phyloP scores from a whole-genome alignment of 2,329 filamentous ascomycete genomes.

The Dryadomyces quercivorus region DNA sequence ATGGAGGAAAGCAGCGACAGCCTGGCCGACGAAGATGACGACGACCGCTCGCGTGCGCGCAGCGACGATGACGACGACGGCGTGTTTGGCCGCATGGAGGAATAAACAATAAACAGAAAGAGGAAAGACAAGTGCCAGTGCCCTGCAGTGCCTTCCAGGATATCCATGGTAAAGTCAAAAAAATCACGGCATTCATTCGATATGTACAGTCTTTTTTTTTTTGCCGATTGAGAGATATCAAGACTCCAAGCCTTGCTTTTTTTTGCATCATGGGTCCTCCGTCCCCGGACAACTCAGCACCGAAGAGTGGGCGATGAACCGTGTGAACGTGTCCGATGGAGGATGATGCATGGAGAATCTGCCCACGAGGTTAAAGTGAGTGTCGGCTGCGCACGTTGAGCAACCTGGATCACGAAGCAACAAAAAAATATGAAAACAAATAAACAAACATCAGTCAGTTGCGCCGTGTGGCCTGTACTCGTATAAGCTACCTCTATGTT shows the following conservation, averaged over 20 bases:
- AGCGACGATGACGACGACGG: conserved; percentile 89
- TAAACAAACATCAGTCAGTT: conserved; percentile 4
- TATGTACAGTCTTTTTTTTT: conserved; percentile 25
- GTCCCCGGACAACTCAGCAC: conserved; percentile 51
- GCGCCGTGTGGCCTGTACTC: too few species aligned
- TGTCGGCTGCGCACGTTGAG: conserved; percentile 51
- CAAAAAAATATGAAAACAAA: conserved; percentile 16
- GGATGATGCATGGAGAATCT: conserved; percentile 18
- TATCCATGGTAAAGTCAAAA: neutral
- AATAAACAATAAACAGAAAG: conserved; percentile 33
- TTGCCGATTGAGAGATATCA: neutral
- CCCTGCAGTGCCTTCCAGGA: neutral
- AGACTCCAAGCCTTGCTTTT: neutral
- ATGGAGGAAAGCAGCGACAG: conserved; percentile 55
- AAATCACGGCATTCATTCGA: neutral
- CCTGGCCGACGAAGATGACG: conserved; percentile 54
- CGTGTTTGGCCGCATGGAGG: conserved; percentile 94
- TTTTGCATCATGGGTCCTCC: conserved; percentile 37
- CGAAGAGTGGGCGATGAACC: conserved; percentile 43
- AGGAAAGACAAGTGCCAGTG: neutral
- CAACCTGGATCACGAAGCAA: conserved; percentile 21
- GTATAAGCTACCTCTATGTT: too few species aligned
- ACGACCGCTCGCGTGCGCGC: conserved; percentile 49
- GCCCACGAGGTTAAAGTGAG: conserved; percentile 62
- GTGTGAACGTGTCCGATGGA: conserved; percentile 17